A percentile compares a stretch with the other conserved stretches of the same genome.
Conservation (phyloP, 1,284 basidiomycete genomes). For the Vanrija humicola region DNA sequence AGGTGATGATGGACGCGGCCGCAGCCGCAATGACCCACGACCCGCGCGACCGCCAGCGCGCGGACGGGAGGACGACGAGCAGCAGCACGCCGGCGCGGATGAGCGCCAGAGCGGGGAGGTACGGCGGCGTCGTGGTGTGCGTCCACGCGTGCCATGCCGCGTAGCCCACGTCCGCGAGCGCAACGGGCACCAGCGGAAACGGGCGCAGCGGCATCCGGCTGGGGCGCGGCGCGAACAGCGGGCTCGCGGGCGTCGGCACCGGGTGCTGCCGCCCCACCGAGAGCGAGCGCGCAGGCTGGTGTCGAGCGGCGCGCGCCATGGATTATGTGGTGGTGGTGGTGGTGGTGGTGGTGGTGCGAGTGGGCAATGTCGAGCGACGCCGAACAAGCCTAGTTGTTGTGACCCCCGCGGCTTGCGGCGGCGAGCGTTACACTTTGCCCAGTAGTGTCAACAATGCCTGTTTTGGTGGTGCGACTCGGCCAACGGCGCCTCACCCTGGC, state of each 20-base stretch:
- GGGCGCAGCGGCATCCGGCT: constrained; percentile 4
- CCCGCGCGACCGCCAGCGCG: constrained; percentile 9
- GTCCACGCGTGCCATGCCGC: background rate
- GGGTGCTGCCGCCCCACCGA: background rate
- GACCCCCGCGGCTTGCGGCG: too few relatives aligned
- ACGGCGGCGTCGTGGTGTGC: background rate
- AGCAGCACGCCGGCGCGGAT: background rate
- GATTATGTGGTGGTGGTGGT: too few relatives aligned
- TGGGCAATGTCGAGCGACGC: too few relatives aligned
- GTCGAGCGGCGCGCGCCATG: background rate
- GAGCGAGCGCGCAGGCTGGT: background rate
- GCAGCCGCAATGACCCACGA: constrained; percentile 1
- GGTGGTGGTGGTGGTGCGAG: too few relatives aligned
- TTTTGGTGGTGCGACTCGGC: too few relatives aligned
- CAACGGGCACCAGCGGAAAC: constrained; percentile 7
- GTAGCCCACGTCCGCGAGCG: constrained; percentile 4
- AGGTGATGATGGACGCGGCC: constrained; percentile 5
- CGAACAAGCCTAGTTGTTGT: too few relatives aligned
- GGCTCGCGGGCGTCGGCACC: background rate
- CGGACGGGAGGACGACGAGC: background rate
- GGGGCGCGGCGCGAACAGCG: background rate
- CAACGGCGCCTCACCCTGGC: too few relatives aligned
- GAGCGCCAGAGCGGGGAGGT: background rate
- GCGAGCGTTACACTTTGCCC: too few relatives aligned
- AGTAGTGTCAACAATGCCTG: too few relatives aligned